Conservation (phyloP, 1,284 basidiomycete genomes). For the Sutorius eximius region DNA sequence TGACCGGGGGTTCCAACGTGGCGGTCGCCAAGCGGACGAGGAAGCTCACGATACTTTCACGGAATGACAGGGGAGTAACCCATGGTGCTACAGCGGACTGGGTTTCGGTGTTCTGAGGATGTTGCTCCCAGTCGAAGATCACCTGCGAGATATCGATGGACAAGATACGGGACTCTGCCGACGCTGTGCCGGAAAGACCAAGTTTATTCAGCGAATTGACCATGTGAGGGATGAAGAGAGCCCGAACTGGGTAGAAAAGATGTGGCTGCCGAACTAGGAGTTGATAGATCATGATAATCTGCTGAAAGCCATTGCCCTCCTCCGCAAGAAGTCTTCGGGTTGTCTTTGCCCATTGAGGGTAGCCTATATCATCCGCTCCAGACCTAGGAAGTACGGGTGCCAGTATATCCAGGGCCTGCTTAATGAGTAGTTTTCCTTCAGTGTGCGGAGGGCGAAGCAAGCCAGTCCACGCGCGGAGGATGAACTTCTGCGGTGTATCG, state of each 20-base stretch:
- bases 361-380: constrained; percentile 56
- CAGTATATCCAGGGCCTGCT: constrained; percentile 90
- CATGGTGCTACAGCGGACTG: constrained; percentile 43
- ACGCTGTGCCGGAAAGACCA: constrained; percentile 75
- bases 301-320: constrained; percentile 81
- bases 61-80: constrained; percentile 77
- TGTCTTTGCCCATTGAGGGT: constrained; percentile 87
- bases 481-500: constrained; percentile 91
- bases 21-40: constrained; percentile 86
- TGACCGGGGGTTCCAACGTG: constrained; percentile 64
- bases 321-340: constrained; percentile 88
- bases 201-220: constrained; percentile 89
- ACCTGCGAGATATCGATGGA: constrained; percentile 85
- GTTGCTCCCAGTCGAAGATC: constrained; percentile 87
- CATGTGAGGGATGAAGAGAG: constrained; percentile 95
- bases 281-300: constrained; percentile 88
- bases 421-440: constrained; percentile 80
- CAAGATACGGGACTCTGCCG: constrained; percentile 78
- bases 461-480: constrained; percentile 92
- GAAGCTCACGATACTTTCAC: constrained; percentile 92
- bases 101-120: constrained; percentile 41
- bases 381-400: constrained; percentile 79
- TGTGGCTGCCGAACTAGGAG: constrained; percentile 91
- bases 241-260: constrained; percentile 92
- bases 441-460: constrained; percentile 83